These are phyloP conservation scores for Yamadazyma spencermartinsiae DNA, from an alignment of 1,139 yeast genomes.

Conservation along the genomic window DNA sequence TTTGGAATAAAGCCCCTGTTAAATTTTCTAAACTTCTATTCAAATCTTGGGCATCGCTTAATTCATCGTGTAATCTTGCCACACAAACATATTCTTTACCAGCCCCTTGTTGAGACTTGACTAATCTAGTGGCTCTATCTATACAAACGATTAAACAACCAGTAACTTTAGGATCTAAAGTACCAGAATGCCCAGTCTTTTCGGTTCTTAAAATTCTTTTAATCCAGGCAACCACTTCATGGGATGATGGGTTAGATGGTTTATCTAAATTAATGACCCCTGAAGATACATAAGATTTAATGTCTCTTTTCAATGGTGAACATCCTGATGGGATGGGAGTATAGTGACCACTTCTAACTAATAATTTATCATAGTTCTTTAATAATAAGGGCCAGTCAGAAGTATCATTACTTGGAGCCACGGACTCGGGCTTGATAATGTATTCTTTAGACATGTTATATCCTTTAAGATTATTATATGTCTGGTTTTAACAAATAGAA, in stretches of 20 bases:
- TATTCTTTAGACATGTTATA: slow-evolving; percentile 58
- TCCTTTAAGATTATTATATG: not conserved
- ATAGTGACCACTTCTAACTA: slow-evolving; percentile 94
- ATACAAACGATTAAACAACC: slow-evolving; percentile 97
- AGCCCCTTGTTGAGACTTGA: slow-evolving; percentile 98
- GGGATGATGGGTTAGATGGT: slow-evolving; percentile 97
- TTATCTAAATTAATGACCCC: slow-evolving; percentile 97
- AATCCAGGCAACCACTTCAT: slow-evolving; percentile 99
- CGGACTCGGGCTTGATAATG: slow-evolving; percentile 87
- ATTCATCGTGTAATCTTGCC: slow-evolving; percentile 90
- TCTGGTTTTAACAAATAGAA: slow-evolving; percentile 1
- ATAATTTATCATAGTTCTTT: slow-evolving; percentile 89
- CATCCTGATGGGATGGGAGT: slow-evolving; percentile 96
- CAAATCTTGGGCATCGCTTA: slow-evolving; percentile 87
- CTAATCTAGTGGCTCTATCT: slow-evolving; percentile 97
- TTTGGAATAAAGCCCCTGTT: slow-evolving; percentile 98
- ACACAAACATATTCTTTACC: slow-evolving; percentile 99
- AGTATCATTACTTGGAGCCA: slow-evolving; percentile 79
- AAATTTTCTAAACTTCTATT: slow-evolving; percentile 87
- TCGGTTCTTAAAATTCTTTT: slow-evolving; percentile 93
- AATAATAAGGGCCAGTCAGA: slow-evolving; percentile 94
- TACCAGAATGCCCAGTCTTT: slow-evolving; percentile 98
- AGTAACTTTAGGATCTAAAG: slow-evolving; percentile 97
- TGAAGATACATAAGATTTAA: slow-evolving; percentile 83
- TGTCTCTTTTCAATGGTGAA: slow-evolving; percentile 91